A percentile compares a stretch with the other conserved stretches of the same genome.
phyloP scores from a whole-genome alignment of 2,329 filamentous ascomycete species.

The Scortechinia acanthostroma region DNA sequence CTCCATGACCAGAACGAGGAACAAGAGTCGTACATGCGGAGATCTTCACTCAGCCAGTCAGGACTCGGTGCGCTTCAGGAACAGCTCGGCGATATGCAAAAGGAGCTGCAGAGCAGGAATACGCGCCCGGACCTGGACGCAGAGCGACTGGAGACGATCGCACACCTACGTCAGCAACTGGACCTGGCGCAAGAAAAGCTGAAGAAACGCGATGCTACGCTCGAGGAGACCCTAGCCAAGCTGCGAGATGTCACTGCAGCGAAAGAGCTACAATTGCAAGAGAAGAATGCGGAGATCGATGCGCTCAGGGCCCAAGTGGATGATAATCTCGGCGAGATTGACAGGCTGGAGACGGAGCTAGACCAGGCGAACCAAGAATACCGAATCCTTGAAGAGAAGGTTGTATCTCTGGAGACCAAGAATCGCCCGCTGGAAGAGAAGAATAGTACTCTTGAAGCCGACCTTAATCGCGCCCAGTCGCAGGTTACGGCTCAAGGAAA shows the following conservation, averaged over 20 bases:
- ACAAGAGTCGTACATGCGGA: not conserved
- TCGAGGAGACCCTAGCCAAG: conserved; percentile 19
- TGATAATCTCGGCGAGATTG: conserved; percentile 20
- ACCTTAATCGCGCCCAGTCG: conserved; percentile 20
- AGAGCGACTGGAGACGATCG: conserved; percentile 18
- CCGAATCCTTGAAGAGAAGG: conserved; percentile 19
- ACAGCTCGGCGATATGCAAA: conserved; percentile 19
- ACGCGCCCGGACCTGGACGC: conserved; percentile 11
- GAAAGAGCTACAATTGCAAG: conserved; percentile 20
- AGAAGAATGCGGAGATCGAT: conserved; percentile 24
- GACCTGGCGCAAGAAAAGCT: not conserved
- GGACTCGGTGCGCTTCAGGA: conserved; percentile 15
- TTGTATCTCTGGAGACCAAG: conserved; percentile 19
- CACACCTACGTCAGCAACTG: conserved; percentile 15
- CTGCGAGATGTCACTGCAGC: conserved; percentile 18
- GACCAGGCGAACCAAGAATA: conserved; percentile 20
- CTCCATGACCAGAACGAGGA: conserved; percentile 12
- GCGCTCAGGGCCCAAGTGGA: conserved; percentile 21
- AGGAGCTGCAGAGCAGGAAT: conserved; percentile 15
- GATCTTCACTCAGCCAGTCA: conserved; percentile 5
- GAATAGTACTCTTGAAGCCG: conserved; percentile 21
- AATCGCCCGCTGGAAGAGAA: conserved; percentile 24
- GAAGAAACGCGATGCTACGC: conserved; percentile 17
- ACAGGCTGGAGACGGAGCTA: conserved; percentile 21
- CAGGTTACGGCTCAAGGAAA: conserved; percentile 23